These are phyloP conservation scores for Fusarium setosum DNA, from an alignment of 2,329 filamentous ascomycete genomes.

Conservation along the genomic window DNA sequence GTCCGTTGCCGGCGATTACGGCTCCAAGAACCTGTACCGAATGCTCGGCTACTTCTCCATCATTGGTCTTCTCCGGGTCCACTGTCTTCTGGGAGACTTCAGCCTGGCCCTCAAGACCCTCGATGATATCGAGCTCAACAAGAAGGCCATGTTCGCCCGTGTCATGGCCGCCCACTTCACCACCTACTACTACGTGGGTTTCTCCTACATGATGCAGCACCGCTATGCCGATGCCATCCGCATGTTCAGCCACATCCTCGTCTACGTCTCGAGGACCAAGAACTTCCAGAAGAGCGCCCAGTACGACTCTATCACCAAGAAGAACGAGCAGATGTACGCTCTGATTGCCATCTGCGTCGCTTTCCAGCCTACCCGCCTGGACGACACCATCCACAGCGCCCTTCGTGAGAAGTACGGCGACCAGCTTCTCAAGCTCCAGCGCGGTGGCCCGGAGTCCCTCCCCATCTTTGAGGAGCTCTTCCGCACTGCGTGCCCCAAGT, in stretches of 20 bases:
- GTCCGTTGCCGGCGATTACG: conserved; percentile 93
- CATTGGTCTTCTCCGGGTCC: conserved; percentile 94
- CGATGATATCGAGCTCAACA: conserved; percentile 99
- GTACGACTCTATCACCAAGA: conserved; percentile 99
- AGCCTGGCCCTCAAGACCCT: conserved; percentile 98
- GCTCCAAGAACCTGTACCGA: conserved; percentile 91
- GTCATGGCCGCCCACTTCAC: conserved; percentile 99
- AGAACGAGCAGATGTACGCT: conserved; percentile 99
- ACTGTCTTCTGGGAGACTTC: conserved; percentile 97
- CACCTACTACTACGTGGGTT: conserved; percentile 99
- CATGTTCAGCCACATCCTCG: conserved; percentile 99
- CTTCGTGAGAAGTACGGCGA: conserved; percentile 99
- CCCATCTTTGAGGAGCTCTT: conserved; percentile 99
- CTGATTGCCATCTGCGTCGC: conserved; percentile 98
- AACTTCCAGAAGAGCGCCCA: conserved; percentile 99
- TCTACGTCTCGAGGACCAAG: conserved; percentile 99
- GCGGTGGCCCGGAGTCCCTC: conserved; percentile 92
- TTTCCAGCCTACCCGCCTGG: conserved; percentile 95
- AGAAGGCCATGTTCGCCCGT: conserved; percentile 99
- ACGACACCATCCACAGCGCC: conserved; percentile 98
- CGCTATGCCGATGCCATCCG: conserved; percentile 98
- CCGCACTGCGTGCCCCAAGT: conserved; percentile 97
- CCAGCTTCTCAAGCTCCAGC: conserved; percentile 96
- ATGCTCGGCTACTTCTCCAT: conserved; percentile 99
- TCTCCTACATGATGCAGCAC: conserved; percentile 99